Evolutionary conservation across 2,329 filamentous ascomycete species (phyloP), one percentile per base, ranked within the genome.

Genomic region (Ophiostoma tasmaniense): DNA sequence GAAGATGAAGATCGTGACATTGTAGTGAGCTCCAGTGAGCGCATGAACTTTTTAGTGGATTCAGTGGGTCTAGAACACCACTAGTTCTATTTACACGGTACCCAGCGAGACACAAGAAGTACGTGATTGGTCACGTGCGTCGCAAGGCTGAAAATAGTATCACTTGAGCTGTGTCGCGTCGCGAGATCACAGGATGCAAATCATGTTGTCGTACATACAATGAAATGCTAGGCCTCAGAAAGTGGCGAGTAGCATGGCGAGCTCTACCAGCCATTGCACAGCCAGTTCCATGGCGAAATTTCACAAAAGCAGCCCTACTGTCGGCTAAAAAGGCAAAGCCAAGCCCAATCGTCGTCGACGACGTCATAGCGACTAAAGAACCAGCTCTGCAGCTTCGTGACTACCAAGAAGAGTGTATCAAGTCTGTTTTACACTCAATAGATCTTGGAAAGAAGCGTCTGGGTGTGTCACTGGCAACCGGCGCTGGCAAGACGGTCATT

Each of bases 351-450:
- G 61, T 22, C 3, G 35, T 45, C 45, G 55, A 67, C 64, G 37
- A 14, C 59, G 17, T 13, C 70, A 69, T 69, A 42, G 74, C 35
- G 35, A 28, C 39, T 6, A 14, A 13, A 13, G 28, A 45, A 28
- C 33, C 66, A 28, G 42, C 25, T 7, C 17, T 94, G 68, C 84
- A 84, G 69, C 86, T 96, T 59, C 90, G 93, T 73, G 83, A 90
- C 73, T 97, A 97, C 75, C 93, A 97, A 77, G 89, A 95, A 81
- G 92, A 97, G 83, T 96, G 92, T 75, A 96, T 97, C 71, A 87
- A 91, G 75, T 88, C 92, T 0, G 90, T 97, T 2, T 79, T 96
- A 1, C 79, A 83, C 1, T 87, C 92, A 68, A 77, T 96, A 0
- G 77, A 85, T 2, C 79, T 85, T 42, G 93, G 93, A 0, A 87